A percentile compares a stretch with the other conserved stretches of the same genome.
phyloP scores from a whole-genome alignment of 1,284 basidiomycete species.

The Termitomyces sp. region DNA sequence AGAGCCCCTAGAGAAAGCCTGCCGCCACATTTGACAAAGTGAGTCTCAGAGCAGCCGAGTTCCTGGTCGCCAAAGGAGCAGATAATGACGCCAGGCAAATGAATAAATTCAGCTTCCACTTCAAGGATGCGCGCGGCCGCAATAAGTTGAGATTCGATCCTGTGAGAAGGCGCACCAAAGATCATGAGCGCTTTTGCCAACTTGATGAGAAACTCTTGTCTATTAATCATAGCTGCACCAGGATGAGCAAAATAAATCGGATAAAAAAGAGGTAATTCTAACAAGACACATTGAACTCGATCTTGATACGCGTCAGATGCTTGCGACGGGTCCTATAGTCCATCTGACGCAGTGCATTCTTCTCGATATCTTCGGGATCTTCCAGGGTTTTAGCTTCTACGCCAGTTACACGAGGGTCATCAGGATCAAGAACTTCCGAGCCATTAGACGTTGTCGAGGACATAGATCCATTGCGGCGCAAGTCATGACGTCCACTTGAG shows the following conservation, averaged over 20 bases:
- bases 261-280: slow-evolving; percentile 21
- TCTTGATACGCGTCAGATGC: slow-evolving; percentile 53
- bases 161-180: slow-evolving; percentile 84
- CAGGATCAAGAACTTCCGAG: slow-evolving; percentile 48
- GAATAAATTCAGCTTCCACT: slow-evolving; percentile 77
- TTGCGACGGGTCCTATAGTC: slow-evolving; percentile 62
- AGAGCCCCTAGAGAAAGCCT: slow-evolving; percentile 72
- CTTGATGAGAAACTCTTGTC: slow-evolving; percentile 76
- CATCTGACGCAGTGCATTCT: slow-evolving; percentile 53
- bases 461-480: slow-evolving; percentile 30
- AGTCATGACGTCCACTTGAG: slow-evolving; percentile 20
- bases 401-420: slow-evolving; percentile 50
- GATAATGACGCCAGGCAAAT: slow-evolving; percentile 78
- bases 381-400: slow-evolving; percentile 40
- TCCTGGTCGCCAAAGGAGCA: slow-evolving; percentile 79
- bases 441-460: slow-evolving; percentile 32
- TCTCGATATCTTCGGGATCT: slow-evolving; percentile 57
- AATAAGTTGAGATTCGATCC: slow-evolving; percentile 77
- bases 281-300: slow-evolving; percentile 71
- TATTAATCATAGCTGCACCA: slow-evolving; percentile 54
- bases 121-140: slow-evolving; percentile 80
- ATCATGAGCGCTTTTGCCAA: slow-evolving; percentile 78
- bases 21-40: slow-evolving; percentile 75
- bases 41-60: slow-evolving; percentile 73
- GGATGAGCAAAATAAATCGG: not conserved